Evolutionary conservation across 2,329 filamentous ascomycete species (phyloP), one percentile per base, ranked within the genome.

Genomic region (Exophiala dermatitidis): DNA sequence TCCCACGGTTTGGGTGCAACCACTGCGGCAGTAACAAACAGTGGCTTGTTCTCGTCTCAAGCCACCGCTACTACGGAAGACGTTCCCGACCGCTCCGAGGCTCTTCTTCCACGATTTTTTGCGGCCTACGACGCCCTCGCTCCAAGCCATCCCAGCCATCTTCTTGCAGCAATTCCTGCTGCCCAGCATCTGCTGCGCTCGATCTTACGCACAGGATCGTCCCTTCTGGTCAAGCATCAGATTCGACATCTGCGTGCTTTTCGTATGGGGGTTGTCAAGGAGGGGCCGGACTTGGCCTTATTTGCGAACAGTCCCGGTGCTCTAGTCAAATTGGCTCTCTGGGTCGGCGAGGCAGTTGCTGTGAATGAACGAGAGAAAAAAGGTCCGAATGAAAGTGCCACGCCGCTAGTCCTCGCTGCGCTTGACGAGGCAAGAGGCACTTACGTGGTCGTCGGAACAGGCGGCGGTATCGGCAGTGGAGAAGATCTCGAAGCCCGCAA

Each of bases 221-320:
- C 88, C 0, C 77, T 98, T 30, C 86, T 98, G 55, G 88, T 89
- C 61, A 98, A 98, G 72, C 85, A 87, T 54, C 90, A 96, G 64
- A 95, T 98, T 66, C 87, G 89, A 36, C 90, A 96, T 68, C 76
- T 98, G 10, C 83, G 89, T 45, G 87, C 91, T 0, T 98, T 97
- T 69, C 87, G 93, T 46, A 90, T 98, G 78, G 94, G 88, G 33
- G 86, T 97, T 3, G 90, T 98, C 63, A 95, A 94, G 67, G 93
- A 97, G 65, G 90, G 91, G 0, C 89, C 90, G 0, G 93, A 97
- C 63, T 86, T 95, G 0, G 73, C 80, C n/a, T 78, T 97, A 7
- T 98, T 98, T 71, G 90, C 85, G 0, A 91, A 97, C 65, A 61
- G 57, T 40, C 90, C 93, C 0, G 88, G 90, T 4, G 93, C 93